Conservation (phyloP, 257 asterid species). For the Anisodus tanguticus region DNA sequence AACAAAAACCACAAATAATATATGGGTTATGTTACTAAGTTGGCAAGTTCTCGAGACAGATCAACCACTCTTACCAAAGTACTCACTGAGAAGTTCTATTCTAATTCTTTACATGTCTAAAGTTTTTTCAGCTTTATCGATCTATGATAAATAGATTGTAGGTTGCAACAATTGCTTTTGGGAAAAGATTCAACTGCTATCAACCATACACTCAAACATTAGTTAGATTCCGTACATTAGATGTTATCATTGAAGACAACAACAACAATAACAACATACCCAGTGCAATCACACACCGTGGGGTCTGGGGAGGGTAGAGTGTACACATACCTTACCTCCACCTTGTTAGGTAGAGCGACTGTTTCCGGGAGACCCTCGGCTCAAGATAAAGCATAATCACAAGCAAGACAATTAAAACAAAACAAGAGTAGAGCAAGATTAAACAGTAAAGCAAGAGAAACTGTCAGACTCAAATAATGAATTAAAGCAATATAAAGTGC, state of each 20-base stretch:
- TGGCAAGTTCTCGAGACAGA: neutral
- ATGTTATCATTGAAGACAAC: neutral
- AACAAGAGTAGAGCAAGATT: too few relatives aligned
- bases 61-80: neutral
- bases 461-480: too few relatives aligned
- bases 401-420: too few relatives aligned
- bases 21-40: neutral
- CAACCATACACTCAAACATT: neutral
- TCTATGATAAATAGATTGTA: neutral
- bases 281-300: too few relatives aligned
- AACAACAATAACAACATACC: too few relatives aligned
- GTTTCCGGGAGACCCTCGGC: too few relatives aligned
- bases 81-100: neutral
- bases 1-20: neutral
- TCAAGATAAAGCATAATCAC: too few relatives aligned
- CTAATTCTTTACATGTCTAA: neutral
- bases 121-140: neutral
- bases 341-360: too few relatives aligned
- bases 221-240: neutral
- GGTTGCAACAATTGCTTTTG: neutral
- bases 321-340: too few relatives aligned
- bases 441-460: too few relatives aligned
- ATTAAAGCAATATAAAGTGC: too few relatives aligned
- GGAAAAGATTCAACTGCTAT: neutral
- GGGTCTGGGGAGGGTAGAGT: too few relatives aligned